Evolutionary conservation across 768 basidiomycete species (phyloP), one percentile per base, ranked within the genome.

Genomic region (Thelephora aurantiotincta): DNA sequence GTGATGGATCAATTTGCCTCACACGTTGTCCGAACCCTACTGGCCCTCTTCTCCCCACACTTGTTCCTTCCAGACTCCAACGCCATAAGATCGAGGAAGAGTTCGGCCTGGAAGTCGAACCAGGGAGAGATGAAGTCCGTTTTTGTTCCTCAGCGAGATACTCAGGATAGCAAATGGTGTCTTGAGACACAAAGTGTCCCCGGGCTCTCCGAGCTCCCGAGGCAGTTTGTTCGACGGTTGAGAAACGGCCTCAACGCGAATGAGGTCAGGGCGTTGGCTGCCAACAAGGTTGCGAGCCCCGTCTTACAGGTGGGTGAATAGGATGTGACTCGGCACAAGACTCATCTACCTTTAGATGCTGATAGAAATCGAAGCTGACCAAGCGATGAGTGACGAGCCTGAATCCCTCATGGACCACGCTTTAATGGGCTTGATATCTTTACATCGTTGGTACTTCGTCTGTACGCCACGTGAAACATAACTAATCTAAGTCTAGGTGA

Each of bases 1-100:
- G 65, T 94, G 35, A 78, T 82, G 67, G 80, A 94, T 55, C 80
- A 84, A 30, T 94, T 91, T 56, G 91, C 84, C 33, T 93, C 94
- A 0, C 94, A 97, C 54, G 87, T 92, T 37, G 53, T 94, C 42
- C 82, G 93, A 34, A 77, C 82, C 19, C 63, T 97, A 2, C 72
- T 97, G 12, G 58, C 82, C 4, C 69, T 96, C 37, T 68, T 96
- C n/a, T 79, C 77, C 12, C 85, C 88, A 0, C 64, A 68, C 23
- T 57, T 76, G 2, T 68, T 73, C 3, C 52, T 66, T 12, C 63
- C 64, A 3, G 69, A 65, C 22, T 58, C 58, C 30, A 66, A 68
- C 9, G 60, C 66, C 26, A 52, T 88, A 30, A 76, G 92, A n/a
- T 91, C 88, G 11, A 94, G 87, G 61, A 88, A 83, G 63, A 89